These are phyloP conservation scores for Naematelia aurantialba DNA, from an alignment of 768 basidiomycete species.

Conservation along the genomic window DNA sequence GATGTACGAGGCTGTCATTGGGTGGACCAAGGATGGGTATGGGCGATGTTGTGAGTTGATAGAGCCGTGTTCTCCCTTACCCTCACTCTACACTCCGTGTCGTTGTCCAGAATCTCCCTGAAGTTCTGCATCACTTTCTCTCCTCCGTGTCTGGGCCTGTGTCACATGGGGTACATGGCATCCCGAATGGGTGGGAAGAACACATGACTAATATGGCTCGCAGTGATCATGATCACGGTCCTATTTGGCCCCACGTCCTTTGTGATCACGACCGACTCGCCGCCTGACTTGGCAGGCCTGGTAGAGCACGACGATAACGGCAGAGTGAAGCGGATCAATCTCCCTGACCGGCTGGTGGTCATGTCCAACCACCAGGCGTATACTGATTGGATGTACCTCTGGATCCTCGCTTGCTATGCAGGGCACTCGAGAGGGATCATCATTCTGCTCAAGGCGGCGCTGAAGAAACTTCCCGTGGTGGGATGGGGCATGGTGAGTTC, in stretches of 20 bases:
- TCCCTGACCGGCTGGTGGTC: conserved; percentile 75
- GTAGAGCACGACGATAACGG: conserved; percentile 61
- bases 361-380: conserved; percentile 78
- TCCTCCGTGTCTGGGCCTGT: no score
- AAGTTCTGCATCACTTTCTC: no score
- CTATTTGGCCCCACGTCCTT: conserved; percentile 40
- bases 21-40: conserved; percentile 79
- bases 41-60: conserved; percentile 61
- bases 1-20: conserved; percentile 66
- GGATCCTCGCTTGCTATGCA: conserved; percentile 45
- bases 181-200: no score
- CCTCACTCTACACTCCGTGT: neutral
- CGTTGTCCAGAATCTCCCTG: no score
- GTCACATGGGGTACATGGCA: neutral
- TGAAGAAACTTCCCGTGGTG: conserved; percentile 78
- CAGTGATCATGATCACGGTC: conserved; percentile 43
- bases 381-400: conserved; percentile 67
- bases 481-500: conserved; percentile 67
- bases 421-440: conserved; percentile 62
- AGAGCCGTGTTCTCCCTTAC: neutral
- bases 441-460: conserved; percentile 87
- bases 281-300: conserved; percentile 53
- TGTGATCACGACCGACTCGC: conserved; percentile 43
- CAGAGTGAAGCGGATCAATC: conserved; percentile 59
- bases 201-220: neutral